Conservation (phyloP, 176 grass and related monocot species). For the Ensete glaucum region DNA sequence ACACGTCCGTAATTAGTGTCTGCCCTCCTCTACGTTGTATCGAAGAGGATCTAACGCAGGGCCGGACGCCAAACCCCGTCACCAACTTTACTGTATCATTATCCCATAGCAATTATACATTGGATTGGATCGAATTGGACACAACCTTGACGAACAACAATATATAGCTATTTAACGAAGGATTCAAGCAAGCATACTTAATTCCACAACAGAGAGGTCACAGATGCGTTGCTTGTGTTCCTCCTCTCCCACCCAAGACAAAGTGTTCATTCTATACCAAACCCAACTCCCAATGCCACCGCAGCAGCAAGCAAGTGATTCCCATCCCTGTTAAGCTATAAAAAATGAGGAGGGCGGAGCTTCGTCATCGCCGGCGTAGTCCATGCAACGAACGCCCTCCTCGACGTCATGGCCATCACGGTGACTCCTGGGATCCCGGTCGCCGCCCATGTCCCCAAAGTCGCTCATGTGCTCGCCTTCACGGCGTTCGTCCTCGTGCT, state of each 20-base stretch:
- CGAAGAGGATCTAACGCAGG: no score
- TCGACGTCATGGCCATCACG: slow-evolving; percentile 12
- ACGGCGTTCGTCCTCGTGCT: slow-evolving; percentile 59
- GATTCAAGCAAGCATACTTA: neutral
- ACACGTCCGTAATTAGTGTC: no score
- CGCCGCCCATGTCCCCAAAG: slow-evolving; percentile 34
- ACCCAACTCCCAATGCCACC: slow-evolving; percentile 27
- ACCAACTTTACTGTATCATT: no score
- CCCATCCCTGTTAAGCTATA: no score
- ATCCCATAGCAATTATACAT: no score
- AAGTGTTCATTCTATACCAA: slow-evolving; percentile 21
- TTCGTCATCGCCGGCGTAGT: neutral
- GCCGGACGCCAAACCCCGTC: no score
- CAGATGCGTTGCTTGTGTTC: slow-evolving; percentile 10
- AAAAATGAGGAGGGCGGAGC: no score
- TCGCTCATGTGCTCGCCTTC: slow-evolving; percentile 63
- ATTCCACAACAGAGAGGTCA: neutral
- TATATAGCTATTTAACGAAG: neutral
- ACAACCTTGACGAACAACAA: no score
- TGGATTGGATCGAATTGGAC: no score
- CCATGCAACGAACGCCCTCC: neutral
- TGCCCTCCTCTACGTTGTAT: no score
- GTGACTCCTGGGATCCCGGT: slow-evolving; percentile 13
- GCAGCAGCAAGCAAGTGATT: no score
- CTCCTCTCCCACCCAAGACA: neutral